Evolutionary conservation across 345 rosid genomes (phyloP).

Genomic region (Salix purpurea): DNA sequence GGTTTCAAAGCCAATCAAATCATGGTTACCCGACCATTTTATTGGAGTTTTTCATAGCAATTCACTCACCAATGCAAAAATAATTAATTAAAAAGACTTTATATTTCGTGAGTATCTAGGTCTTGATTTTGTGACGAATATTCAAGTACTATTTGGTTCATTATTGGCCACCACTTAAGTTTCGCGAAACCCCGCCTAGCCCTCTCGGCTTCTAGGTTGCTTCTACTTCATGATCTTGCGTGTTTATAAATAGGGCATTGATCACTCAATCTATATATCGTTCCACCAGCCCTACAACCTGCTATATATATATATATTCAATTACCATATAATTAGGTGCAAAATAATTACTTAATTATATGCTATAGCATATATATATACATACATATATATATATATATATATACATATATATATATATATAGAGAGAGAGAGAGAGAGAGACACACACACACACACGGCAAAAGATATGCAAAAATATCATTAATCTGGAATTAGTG

Average conservation of each 20-base stretch:
- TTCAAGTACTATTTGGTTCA: not conserved
- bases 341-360: too few species aligned
- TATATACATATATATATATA: too few species aligned
- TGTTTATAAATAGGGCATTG: constrained; percentile 1
- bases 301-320: not conserved
- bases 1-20: not conserved
- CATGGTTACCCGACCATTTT: not conserved
- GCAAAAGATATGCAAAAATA: not conserved
- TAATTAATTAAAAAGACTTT: not conserved
- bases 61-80: not conserved
- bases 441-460: too few species aligned
- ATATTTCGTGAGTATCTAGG: not conserved
- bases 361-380: too few species aligned
- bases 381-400: too few species aligned
- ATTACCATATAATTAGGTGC: too few species aligned
- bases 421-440: too few species aligned
- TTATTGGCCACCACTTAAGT: constrained; percentile 27
- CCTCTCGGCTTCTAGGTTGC: constrained; percentile 14
- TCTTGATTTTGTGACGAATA: not conserved
- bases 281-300: not conserved
- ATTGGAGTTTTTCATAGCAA: not conserved
- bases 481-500: not conserved
- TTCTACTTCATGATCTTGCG: constrained; percentile 2
- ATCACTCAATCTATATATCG: not conserved
- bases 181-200: constrained; percentile 13